phyloP scores from a whole-genome alignment of 441 rosid species.

The Gossypium davidsonii region DNA sequence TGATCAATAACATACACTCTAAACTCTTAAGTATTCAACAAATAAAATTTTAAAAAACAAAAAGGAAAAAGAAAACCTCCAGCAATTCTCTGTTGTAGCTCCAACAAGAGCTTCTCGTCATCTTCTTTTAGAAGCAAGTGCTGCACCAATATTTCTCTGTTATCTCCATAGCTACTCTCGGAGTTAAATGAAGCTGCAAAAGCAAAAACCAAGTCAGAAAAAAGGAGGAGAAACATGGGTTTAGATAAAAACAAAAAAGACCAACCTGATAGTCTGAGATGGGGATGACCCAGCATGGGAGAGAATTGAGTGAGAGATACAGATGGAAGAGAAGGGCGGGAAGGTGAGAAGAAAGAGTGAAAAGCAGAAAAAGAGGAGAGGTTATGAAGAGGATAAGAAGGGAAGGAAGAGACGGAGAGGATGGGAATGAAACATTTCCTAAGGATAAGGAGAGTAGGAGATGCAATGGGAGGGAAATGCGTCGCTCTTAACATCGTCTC shows the following conservation, averaged over 20 bases:
- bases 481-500: conserved; percentile 40
- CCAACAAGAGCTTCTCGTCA: conserved; percentile 48
- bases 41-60: neutral
- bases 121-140: conserved; percentile 77
- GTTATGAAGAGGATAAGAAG: conserved; percentile 21
- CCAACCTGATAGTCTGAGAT: conserved; percentile 25
- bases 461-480: conserved; percentile 29
- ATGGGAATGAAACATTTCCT: conserved; percentile 32
- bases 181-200: conserved; percentile 50
- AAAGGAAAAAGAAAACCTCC: conserved; percentile 32
- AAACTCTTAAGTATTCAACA: neutral
- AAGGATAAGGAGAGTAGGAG: conserved; percentile 32
- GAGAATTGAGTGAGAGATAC: conserved; percentile 12
- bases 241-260: neutral
- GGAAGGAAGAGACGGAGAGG: conserved; percentile 24
- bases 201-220: neutral
- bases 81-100: conserved; percentile 52
- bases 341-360: conserved; percentile 21
- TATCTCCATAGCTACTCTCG: conserved; percentile 32
- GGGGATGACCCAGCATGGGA: conserved; percentile 25
- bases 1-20: neutral
- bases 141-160: conserved; percentile 65
- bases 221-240: neutral
- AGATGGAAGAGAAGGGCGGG: conserved; percentile 25
- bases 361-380: conserved; percentile 33